Percentiles rank a stretch among this genome's conserved stretches.
These are phyloP conservation scores for Laetiporus sulphureus DNA, from an alignment of 1,284 basidiomycete genomes.

Conservation along the genomic window DNA sequence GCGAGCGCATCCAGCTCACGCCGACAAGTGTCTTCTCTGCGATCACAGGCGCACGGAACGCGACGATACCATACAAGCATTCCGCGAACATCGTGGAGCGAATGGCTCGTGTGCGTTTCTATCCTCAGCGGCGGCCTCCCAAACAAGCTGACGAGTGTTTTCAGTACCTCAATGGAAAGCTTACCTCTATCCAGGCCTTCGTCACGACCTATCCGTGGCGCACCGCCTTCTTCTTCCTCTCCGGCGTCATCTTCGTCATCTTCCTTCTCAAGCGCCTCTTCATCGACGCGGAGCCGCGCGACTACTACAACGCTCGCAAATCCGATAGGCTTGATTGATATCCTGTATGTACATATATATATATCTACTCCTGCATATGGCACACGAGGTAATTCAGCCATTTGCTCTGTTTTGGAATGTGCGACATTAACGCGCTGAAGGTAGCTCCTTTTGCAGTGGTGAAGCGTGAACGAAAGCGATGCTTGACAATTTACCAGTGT, in stretches of 20 bases:
- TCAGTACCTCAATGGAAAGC: slow-evolving; percentile 47
- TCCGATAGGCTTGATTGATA: slow-evolving; percentile 10
- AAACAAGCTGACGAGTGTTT: not conserved
- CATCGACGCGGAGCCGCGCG: slow-evolving; percentile 4
- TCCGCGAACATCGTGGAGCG: slow-evolving; percentile 70
- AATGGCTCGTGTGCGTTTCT: slow-evolving; percentile 49
- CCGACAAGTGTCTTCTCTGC: slow-evolving; percentile 57
- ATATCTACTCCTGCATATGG: no score
- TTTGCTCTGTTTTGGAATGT: not conserved
- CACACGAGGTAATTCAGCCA: not conserved
- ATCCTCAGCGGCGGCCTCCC: not conserved
- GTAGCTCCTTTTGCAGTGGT: no score
- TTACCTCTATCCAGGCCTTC: slow-evolving; percentile 38
- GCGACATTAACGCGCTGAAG: no score
- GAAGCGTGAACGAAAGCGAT: not conserved
- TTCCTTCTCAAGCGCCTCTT: slow-evolving; percentile 13
- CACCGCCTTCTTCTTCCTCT: slow-evolving; percentile 18
- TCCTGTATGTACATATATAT: not conserved
- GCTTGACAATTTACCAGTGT: no score
- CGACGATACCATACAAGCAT: slow-evolving; percentile 50
- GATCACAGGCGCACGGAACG: slow-evolving; percentile 60
- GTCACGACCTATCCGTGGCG: slow-evolving; percentile 34
- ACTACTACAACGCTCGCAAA: slow-evolving; percentile 2
- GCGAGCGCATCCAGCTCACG: slow-evolving; percentile 49
- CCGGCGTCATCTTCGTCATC: slow-evolving; percentile 12